These are phyloP conservation scores for Lasiodiplodia citricola DNA, from an alignment of 2,329 filamentous ascomycete species.

Conservation along the genomic window DNA sequence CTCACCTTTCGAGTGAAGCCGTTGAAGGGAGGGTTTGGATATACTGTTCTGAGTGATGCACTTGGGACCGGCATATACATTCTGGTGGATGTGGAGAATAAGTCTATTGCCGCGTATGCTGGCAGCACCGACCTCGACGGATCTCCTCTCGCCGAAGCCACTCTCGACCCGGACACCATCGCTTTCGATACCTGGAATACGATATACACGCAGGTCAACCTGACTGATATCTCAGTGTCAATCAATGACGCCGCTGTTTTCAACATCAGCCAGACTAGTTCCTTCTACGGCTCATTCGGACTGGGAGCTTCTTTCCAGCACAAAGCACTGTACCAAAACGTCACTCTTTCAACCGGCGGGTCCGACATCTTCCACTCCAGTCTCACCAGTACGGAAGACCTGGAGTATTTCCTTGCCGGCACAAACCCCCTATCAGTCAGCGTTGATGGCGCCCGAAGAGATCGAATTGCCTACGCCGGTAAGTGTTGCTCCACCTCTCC, in stretches of 20 bases:
- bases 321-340: conserved; percentile 35
- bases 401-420: conserved; percentile 44
- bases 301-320: conserved; percentile 41
- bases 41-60: conserved; percentile 39
- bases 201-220: neutral
- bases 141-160: neutral
- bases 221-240: neutral
- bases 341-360: conserved; percentile 33
- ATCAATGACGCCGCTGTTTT: conserved; percentile 32
- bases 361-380: conserved; percentile 25
- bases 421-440: conserved; percentile 40
- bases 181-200: neutral
- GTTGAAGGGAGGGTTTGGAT: conserved; percentile 36
- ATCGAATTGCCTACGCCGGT: conserved; percentile 41
- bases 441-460: conserved; percentile 45
- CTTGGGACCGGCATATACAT: conserved; percentile 33
- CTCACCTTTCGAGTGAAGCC: conserved; percentile 38
- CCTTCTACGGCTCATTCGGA: conserved; percentile 40
- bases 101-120: conserved; percentile 22
- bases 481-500: too few species aligned
- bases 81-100: conserved; percentile 30
- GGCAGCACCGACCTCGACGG: neutral
- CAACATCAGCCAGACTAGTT: conserved; percentile 35
- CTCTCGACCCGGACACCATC: neutral
- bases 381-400: conserved; percentile 36